phyloP scores from a whole-genome alignment of 140 eudicot genomes.

The Flaveria floridana region DNA sequence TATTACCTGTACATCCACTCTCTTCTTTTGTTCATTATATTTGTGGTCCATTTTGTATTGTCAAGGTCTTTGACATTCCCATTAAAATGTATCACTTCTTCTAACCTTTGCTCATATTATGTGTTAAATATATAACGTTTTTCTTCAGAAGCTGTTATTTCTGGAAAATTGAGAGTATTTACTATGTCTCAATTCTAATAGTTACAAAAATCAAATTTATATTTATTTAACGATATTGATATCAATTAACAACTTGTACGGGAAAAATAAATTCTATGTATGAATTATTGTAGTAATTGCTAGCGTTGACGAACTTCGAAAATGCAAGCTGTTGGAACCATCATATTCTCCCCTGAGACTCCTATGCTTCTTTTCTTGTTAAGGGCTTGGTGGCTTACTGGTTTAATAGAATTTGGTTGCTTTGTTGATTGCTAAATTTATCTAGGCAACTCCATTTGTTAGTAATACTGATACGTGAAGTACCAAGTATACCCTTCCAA shows the following conservation, averaged over 20 bases:
- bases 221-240: background rate
- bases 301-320: background rate
- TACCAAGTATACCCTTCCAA: conserved; percentile 1
- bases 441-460: background rate
- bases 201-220: background rate
- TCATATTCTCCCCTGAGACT: conserved; percentile 11
- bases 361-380: conserved; percentile 4
- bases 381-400: background rate
- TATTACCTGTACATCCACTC: conserved; percentile 8
- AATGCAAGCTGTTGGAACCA: conserved; percentile 15
- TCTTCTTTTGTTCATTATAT: background rate
- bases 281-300: background rate
- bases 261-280: background rate
- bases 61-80: background rate
- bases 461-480: background rate
- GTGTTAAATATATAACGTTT: background rate
- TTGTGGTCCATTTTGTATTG: background rate
- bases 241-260: background rate
- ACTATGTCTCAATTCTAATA: background rate
- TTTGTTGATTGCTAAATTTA: background rate
- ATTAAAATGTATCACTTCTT: background rate
- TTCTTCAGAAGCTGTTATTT: background rate
- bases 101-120: background rate
- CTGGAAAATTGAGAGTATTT: background rate
- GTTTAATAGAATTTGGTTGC: background rate